Evolutionary conservation across 164 flowering plant genomes (phyloP).

Genomic region (Magnolia sinica): DNA sequence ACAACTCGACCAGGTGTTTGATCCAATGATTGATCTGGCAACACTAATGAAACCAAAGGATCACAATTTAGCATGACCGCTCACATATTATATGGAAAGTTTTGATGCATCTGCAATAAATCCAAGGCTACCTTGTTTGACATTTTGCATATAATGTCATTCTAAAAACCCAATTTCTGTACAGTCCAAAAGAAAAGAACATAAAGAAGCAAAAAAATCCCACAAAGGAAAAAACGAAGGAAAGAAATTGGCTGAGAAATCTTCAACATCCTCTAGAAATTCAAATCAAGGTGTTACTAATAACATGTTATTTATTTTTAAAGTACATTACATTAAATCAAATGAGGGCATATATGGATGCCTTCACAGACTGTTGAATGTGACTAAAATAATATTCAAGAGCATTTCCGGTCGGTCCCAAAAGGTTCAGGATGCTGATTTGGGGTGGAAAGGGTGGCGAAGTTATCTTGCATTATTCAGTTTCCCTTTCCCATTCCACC

Average conservation of each 20-base stretch:
- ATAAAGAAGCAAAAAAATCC: no score
- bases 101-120: no score
- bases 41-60: no score
- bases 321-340: background rate
- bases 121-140: no score
- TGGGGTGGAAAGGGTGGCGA: conserved; percentile 60
- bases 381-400: conserved; percentile 49
- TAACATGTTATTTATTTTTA: background rate
- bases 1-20: no score
- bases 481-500: background rate
- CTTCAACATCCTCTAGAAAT: background rate
- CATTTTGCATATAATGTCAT: no score
- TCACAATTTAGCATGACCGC: no score
- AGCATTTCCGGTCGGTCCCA: conserved; percentile 65
- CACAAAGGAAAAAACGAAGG: no score
- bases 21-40: no score
- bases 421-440: conserved; percentile 64
- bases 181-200: no score
- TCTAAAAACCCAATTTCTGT: no score
- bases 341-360: background rate
- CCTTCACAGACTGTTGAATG: conserved; percentile 61
- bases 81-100: no score
- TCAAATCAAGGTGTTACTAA: background rate
- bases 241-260: background rate
- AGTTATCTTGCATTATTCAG: conserved; percentile 63